These are phyloP conservation scores for Calonectria pseudoturangicola DNA, from an alignment of 2,329 filamentous ascomycete species.

Conservation along the genomic window DNA sequence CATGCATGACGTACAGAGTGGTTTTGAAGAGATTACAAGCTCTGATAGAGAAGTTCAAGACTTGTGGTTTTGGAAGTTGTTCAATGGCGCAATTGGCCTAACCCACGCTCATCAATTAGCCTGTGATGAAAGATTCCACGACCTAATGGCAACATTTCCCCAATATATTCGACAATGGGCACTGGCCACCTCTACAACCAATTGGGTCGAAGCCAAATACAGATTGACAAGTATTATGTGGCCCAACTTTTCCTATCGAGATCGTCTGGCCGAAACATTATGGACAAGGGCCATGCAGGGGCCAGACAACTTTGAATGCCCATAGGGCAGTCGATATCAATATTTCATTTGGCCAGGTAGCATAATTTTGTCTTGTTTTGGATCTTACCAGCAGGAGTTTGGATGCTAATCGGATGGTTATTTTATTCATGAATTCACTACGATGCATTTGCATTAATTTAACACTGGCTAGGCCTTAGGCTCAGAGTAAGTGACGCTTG, in stretches of 20 bases:
- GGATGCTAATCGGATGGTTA: too few relatives aligned
- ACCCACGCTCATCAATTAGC: slow-evolving; percentile 16
- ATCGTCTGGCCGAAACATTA: neutral
- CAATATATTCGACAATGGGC: neutral
- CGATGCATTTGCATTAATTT: too few relatives aligned
- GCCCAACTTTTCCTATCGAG: neutral
- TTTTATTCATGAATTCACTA: too few relatives aligned
- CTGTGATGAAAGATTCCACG: neutral
- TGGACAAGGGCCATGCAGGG: slow-evolving; percentile 1
- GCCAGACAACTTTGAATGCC: neutral
- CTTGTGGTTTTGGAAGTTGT: slow-evolving; percentile 21
- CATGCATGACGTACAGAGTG: neutral
- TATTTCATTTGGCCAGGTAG: neutral
- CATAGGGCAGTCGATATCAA: neutral
- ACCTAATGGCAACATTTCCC: neutral
- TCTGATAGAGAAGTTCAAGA: neutral
- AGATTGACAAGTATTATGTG: neutral
- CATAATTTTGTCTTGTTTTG: neutral
- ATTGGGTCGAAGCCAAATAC: neutral
- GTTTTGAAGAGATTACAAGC: neutral
- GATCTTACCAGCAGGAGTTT: too few relatives aligned
- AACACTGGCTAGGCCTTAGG: too few relatives aligned
- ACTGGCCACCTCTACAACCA: neutral
- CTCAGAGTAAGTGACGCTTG: too few relatives aligned
- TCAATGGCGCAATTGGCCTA: neutral